These are phyloP conservation scores for Naganishia albida DNA, from an alignment of 1,284 basidiomycete species.

Conservation along the genomic window DNA sequence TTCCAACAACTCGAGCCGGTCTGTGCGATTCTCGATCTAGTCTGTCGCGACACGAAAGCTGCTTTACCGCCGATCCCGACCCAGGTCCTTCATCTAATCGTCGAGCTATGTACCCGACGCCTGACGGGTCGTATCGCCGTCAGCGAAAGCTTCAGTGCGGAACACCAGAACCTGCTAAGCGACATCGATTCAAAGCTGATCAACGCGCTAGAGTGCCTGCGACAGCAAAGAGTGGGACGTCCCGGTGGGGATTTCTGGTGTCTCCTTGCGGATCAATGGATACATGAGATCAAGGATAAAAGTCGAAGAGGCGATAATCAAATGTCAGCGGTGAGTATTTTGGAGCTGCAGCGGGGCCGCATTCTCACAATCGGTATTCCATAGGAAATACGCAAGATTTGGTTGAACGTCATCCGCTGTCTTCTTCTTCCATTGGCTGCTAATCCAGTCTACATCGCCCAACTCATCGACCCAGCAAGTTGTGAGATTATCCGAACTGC, in stretches of 20 bases:
- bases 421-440: constrained; percentile 5
- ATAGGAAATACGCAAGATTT: constrained; percentile 7
- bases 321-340: constrained; percentile 13
- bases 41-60: neutral
- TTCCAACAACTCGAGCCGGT: constrained; percentile 8
- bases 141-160: neutral
- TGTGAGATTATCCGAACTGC: neutral
- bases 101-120: constrained; percentile 12
- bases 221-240: neutral
- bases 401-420: neutral
- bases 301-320: neutral
- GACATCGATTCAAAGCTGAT: neutral
- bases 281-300: constrained; percentile 16
- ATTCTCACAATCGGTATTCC: neutral
- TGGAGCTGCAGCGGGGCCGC: neutral
- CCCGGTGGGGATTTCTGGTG: constrained; percentile 11
- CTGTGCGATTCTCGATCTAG: neutral
- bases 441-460: constrained; percentile 12
- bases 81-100: neutral
- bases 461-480: neutral
- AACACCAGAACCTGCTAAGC: neutral
- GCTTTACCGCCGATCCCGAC: constrained; percentile 7
- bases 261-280: constrained; percentile 20
- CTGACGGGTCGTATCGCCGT: neutral
- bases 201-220: neutral